phyloP scores from a whole-genome alignment of 202 grass and related monocot species.

The Eragrostis tef region DNA sequence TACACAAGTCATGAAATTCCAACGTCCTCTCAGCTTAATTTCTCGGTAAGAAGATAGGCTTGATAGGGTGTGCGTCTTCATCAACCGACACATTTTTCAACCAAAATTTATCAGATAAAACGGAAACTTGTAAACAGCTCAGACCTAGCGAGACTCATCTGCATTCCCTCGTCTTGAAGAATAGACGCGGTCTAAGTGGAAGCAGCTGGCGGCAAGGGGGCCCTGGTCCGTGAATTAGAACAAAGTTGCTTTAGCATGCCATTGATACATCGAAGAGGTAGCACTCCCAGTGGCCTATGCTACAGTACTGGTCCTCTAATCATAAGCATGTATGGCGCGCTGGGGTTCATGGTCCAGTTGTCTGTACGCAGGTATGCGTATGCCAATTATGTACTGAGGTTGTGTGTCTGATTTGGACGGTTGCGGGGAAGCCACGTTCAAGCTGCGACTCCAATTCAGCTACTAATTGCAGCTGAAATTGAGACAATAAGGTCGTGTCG shows the following conservation, averaged over 20 bases:
- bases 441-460: background rate
- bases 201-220: constrained; percentile 29
- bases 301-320: constrained; percentile 31
- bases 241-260: no score
- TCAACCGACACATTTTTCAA: background rate
- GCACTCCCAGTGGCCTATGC: background rate
- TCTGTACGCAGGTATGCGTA: background rate
- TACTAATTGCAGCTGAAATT: background rate
- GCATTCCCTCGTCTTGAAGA: background rate
- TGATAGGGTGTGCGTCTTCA: background rate
- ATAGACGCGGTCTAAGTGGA: constrained; percentile 5
- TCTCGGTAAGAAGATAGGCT: background rate
- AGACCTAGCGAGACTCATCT: background rate
- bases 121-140: background rate
- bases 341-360: constrained; percentile 3
- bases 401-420: constrained; percentile 18
- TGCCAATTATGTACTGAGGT: constrained; percentile 29
- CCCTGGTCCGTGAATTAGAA: constrained; percentile 35
- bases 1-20: no score
- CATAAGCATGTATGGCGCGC: constrained; percentile 14
- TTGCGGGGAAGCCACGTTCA: background rate
- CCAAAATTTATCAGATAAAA: background rate
- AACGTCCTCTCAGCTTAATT: no score
- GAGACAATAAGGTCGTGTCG: background rate
- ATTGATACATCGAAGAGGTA: constrained; percentile 25